Percentiles rank a stretch among this genome's conserved stretches.
These are phyloP conservation scores for Eucalyptus cloeziana DNA, from an alignment of 345 rosid species.

Conservation along the genomic window DNA sequence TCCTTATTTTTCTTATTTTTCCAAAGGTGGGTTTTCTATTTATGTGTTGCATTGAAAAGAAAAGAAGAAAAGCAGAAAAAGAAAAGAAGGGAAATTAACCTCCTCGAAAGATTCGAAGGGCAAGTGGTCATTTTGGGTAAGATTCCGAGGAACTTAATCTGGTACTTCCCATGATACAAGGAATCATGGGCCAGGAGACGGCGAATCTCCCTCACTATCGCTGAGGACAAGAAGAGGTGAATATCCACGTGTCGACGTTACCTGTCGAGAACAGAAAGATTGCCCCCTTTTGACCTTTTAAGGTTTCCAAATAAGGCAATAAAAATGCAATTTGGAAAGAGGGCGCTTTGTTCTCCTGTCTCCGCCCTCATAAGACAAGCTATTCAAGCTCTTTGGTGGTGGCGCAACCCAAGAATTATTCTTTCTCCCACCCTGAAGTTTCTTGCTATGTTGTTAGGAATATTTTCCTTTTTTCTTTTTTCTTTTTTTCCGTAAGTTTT, in stretches of 20 bases:
- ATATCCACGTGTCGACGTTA: not conserved
- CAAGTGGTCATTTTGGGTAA: not conserved
- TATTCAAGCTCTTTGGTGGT: not conserved
- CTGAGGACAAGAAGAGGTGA: not conserved
- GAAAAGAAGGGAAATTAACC: not conserved
- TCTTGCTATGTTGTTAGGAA: not conserved
- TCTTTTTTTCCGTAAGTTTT: not conserved
- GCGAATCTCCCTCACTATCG: not conserved
- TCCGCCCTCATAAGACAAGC: not conserved
- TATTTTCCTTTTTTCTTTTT: not conserved
- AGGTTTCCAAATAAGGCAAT: not conserved
- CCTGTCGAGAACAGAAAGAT: not conserved
- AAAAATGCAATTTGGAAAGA: not conserved
- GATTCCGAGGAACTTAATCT: not conserved
- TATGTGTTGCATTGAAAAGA: not conserved
- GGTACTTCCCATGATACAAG: not conserved
- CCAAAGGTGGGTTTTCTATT: not conserved
- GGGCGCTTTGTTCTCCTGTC: not conserved
- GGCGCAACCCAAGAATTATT: not conserved
- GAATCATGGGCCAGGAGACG: not conserved
- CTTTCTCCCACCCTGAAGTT: not conserved
- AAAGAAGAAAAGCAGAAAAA: not conserved
- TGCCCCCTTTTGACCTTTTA: not conserved
- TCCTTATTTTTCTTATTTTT: not conserved
- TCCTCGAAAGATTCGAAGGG: not conserved